Evolutionary conservation across 1,284 basidiomycete genomes (phyloP), one percentile per base, ranked within the genome.

Genomic region (Fomitopsis schrenkii): DNA sequence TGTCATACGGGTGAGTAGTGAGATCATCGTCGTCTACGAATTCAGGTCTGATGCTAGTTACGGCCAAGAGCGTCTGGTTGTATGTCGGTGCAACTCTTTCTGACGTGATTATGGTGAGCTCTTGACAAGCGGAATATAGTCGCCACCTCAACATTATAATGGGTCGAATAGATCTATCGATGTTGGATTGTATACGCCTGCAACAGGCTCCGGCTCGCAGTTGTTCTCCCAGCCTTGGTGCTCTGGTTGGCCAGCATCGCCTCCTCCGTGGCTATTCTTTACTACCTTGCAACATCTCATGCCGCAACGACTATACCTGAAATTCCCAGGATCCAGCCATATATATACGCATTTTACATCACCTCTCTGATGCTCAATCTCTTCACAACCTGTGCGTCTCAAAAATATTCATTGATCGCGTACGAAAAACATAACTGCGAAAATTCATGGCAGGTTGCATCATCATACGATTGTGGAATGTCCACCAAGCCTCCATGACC

Each of bases 381-480:
- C 10, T 14, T 42, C 40, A 41, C 36, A 26, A 56, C 55, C 15
- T 22, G 55, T 56, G 22, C 14, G 55, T 54, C 15, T 3, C 35
- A 36, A 7, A 12, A 36, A 36, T 36, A 12, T 2, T 22, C 22
- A 22, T 22, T 7, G 35, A 36, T 12, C 35, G 1, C 10, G 35
- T 7, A 7, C 35, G 6, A 36, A 12, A 12, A 36, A 12, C 10
- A 36, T 35, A 6, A 26, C 38, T 9, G 17, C n/a, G 44, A 45
- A 9, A 5, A 7, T 2, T n/a, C 8, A 22, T 10, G 17, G 7
- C 19, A 55, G 54, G 54, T 14, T n/a, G 77, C 33, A 77, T 79
- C 41, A 72, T 79, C 2, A 65, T 70, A 55, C 70, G 73, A 12
- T 74, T 77, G 26, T 76, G 76, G 73, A 68, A 61, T 5, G 68